Conservation (phyloP, 2,329 filamentous ascomycete genomes). For the Hypoxylon sp. region DNA sequence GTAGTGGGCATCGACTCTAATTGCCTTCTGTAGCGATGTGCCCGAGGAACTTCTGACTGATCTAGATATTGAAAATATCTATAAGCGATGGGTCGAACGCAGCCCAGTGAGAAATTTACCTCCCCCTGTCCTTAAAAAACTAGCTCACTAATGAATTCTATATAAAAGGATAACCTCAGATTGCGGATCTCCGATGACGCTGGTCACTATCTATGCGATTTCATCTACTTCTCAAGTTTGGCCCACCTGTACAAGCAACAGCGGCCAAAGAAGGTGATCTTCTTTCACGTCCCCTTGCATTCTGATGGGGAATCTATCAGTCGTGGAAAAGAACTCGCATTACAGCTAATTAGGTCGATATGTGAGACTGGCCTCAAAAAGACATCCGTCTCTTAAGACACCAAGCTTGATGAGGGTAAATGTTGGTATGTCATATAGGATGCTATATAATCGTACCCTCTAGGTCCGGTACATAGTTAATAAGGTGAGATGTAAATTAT, state of each 20-base stretch:
- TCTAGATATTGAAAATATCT: constrained; percentile 70
- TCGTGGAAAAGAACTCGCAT: constrained; percentile 66
- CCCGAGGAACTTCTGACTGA: constrained; percentile 71
- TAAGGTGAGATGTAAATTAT: background rate
- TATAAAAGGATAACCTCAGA: constrained; percentile 55
- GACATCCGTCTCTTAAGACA: constrained; percentile 6
- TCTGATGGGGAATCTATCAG: constrained; percentile 64
- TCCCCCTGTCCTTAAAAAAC: background rate
- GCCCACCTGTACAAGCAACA: constrained; percentile 67
- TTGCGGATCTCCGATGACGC: constrained; percentile 77
- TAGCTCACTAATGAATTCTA: constrained; percentile 34
- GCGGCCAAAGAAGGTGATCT: constrained; percentile 69
- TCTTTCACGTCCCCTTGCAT: constrained; percentile 79
- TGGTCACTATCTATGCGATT: constrained; percentile 82
- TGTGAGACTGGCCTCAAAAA: constrained; percentile 59
- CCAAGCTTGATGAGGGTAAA: background rate
- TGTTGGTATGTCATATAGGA: constrained; percentile 1
- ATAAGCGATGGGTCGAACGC: constrained; percentile 68
- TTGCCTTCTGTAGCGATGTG: constrained; percentile 53
- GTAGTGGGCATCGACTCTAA: background rate
- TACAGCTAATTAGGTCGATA: constrained; percentile 71
- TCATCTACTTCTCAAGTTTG: constrained; percentile 81
- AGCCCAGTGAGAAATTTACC: constrained; percentile 61
- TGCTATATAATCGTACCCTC: constrained; percentile 4
- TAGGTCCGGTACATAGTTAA: background rate